These are phyloP conservation scores for Jaapia argillacea DNA, from an alignment of 768 basidiomycete genomes.

Conservation along the genomic window DNA sequence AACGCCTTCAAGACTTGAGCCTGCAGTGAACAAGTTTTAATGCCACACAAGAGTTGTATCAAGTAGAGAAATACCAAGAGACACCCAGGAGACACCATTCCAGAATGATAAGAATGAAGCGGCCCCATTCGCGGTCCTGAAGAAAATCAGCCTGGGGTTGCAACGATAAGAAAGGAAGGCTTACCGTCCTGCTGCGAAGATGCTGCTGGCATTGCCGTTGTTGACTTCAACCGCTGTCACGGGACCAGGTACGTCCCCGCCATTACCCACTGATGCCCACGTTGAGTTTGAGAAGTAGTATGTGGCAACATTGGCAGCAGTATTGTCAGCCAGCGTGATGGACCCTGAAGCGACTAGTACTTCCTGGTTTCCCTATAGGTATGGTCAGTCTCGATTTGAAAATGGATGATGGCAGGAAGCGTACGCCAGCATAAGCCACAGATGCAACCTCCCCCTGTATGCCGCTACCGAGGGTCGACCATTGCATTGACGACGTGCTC, in stretches of 20 bases:
- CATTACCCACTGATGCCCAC: constrained; percentile 62
- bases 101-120: constrained; percentile 74
- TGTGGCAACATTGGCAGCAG: constrained; percentile 59
- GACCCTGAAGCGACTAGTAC: constrained; percentile 73
- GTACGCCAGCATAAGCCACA: constrained; percentile 73
- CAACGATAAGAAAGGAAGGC: constrained; percentile 15
- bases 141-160: not conserved
- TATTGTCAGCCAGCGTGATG: constrained; percentile 55
- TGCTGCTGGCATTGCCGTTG: constrained; percentile 64
- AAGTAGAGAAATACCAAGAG: constrained; percentile 31
- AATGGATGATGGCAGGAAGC: constrained; percentile 22
- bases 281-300: constrained; percentile 63
- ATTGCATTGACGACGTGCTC: constrained; percentile 58
- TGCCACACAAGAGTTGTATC: too few relatives aligned
- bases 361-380: constrained; percentile 48
- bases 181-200: constrained; percentile 86
- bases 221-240: constrained; percentile 86
- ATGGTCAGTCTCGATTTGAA: constrained; percentile 5
- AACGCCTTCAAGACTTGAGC: constrained; percentile 39
- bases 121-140: constrained; percentile 46
- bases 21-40: too few relatives aligned
- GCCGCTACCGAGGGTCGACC: constrained; percentile 73
- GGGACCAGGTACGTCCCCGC: constrained; percentile 69
- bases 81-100: constrained; percentile 73
- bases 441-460: constrained; percentile 74